These are phyloP conservation scores for Glaciozyma antarctica DNA, from an alignment of 768 basidiomycete genomes.

Conservation along the genomic window DNA sequence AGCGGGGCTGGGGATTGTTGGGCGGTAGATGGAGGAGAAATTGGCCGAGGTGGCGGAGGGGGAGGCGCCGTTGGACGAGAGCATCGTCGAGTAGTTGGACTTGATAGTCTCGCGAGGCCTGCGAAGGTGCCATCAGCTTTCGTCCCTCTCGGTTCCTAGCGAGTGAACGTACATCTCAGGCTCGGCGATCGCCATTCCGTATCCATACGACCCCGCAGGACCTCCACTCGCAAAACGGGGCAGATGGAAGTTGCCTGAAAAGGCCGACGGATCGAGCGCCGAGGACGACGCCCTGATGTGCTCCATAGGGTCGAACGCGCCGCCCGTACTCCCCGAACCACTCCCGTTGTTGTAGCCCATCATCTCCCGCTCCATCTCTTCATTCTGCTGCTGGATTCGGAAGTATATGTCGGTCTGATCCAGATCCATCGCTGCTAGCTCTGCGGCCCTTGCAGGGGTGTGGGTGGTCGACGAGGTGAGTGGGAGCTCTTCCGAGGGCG, in stretches of 20 bases:
- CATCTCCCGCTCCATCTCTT: too few relatives aligned
- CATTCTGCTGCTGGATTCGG: too few relatives aligned
- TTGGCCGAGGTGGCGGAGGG: too few relatives aligned
- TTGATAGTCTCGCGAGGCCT: background rate
- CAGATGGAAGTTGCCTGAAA: conserved; percentile 18
- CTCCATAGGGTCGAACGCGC: conserved; percentile 24
- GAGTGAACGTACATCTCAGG: conserved; percentile 5
- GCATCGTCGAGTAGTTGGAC: too few relatives aligned
- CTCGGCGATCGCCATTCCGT: conserved; percentile 17
- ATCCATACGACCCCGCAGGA: conserved; percentile 7
- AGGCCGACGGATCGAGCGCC: conserved; percentile 23
- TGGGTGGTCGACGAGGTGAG: too few relatives aligned
- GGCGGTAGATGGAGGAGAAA: background rate
- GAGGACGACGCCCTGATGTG: conserved; percentile 20
- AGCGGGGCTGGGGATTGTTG: background rate
- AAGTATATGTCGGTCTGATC: too few relatives aligned
- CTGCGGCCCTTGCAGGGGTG: too few relatives aligned
- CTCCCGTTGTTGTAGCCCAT: too few relatives aligned
- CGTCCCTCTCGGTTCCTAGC: background rate
- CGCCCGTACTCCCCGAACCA: background rate
- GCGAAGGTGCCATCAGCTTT: background rate
- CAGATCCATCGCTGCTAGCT: too few relatives aligned
- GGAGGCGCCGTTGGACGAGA: too few relatives aligned
- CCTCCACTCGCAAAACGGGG: conserved; percentile 24
- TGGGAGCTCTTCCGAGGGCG: too few relatives aligned